These are phyloP conservation scores for Tephrocybe rancida DNA, from an alignment of 768 basidiomycete genomes.

Conservation along the genomic window DNA sequence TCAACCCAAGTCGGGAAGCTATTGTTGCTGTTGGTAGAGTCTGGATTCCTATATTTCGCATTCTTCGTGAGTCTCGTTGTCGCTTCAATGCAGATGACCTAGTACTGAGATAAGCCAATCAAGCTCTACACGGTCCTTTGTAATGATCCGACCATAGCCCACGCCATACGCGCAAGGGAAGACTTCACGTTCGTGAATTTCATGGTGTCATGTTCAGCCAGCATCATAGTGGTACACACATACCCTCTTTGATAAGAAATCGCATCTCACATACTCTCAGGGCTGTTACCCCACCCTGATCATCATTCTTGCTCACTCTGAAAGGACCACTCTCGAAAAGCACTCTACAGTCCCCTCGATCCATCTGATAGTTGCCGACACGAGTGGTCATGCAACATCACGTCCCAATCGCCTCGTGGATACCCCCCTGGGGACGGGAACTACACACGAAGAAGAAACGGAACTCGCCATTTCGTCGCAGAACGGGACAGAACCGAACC, in stretches of 20 bases:
- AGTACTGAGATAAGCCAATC: background rate
- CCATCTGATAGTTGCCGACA: background rate
- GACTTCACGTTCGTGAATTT: constrained; percentile 7
- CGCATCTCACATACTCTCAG: background rate
- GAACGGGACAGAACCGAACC: background rate
- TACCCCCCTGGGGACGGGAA: background rate
- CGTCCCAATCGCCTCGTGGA: background rate
- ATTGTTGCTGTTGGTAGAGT: constrained; percentile 7
- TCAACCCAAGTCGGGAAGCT: constrained; percentile 7
- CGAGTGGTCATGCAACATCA: background rate
- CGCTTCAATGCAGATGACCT: too few species aligned
- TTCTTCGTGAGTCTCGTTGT: constrained; percentile 7
- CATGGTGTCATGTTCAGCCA: constrained; percentile 8
- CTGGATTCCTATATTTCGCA: constrained; percentile 12
- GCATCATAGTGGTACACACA: constrained; percentile 7
- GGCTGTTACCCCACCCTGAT: constrained; percentile 10
- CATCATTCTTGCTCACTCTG: constrained; percentile 9
- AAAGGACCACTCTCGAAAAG: constrained; percentile 2
- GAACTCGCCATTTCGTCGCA: background rate
- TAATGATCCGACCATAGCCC: constrained; percentile 5
- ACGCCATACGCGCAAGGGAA: background rate
- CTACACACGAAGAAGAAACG: background rate
- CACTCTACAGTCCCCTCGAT: background rate
- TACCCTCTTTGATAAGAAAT: background rate
- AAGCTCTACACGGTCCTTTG: constrained; percentile 11